Base-by-base conservation (phyloP, 2,329 filamentous ascomycete species). In the Microsporum audouinii region DNA sequence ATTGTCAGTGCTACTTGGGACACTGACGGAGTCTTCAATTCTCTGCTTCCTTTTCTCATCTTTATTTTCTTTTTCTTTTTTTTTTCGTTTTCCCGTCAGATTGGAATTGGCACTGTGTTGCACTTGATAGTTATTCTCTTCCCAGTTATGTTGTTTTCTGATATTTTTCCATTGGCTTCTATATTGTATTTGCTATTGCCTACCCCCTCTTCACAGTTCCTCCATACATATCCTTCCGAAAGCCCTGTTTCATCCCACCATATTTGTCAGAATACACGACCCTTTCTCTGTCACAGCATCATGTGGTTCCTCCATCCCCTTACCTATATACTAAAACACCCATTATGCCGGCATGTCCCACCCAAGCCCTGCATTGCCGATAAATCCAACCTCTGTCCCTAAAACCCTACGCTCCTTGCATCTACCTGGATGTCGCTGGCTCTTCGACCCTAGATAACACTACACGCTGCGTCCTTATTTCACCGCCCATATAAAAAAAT, bases 121-220 rank as follows among this genome's bases (percentile, higher is more conserved):
- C 51, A 36, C 33, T 55, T 55, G 51, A 55, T 55, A 55, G 51
- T 36, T 61, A 65, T 63, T 59, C 60, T 60, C 62, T 60, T 62
- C 51, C 59, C 57, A 58, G 65, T 55, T 60, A 61, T 41, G 53
- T 58, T 62, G 65, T 60, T 47, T 33, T 61, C 64, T 61, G 64
- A 66, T 65, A 63, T 67, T 67, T 63, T 60, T 63, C 62, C 61
- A 59, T 68, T 65, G 64, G 63, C 60, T 60, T 59, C 63, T 61
- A 60, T 63, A 67, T 66, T 67, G 49, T 57, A 39, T 57, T 57
- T 65, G 59, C 60, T 66, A 64, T 57, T 62, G 51, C 51, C 43
- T 59, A 63, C 62, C 58, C 33, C 36, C 59, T 64, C 60, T 17
- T 65, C 61, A 36, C 55, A 6, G 12, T 36, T n/a, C 12, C 14